Evolutionary conservation across 805 yeast genomes (phyloP), one percentile per base, ranked within the genome.

Genomic region (Wilhelminamyces savonicus): DNA sequence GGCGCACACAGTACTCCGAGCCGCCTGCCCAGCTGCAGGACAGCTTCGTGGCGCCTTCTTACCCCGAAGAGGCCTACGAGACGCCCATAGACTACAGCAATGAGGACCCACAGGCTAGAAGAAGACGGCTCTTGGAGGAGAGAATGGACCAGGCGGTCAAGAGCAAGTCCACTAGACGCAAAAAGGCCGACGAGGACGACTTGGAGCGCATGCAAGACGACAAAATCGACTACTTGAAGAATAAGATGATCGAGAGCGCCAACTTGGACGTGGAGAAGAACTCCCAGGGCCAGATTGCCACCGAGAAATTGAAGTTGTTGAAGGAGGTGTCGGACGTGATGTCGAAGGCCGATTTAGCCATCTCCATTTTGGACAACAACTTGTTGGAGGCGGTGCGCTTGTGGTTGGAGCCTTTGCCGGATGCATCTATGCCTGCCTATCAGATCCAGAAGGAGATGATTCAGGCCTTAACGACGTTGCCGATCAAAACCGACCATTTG

Each of bases 391-490:
- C 95, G 29, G 88, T 92, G 16, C 74, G 97, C 44, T 79, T 86
- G 54, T 92, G 99, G 99, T 69, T 92, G 34, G 99, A 92, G 57
- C 99, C 99, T 18, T 69, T 92, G 46, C 98, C 98, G 3, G 97
- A 94, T 66, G 95, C 94, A 26, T 85, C 96, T 8, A 69, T 92
- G 59, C 99, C 99, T n/a, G 88, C 95, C 1, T 92, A 82, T 61
- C 95, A 87, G 55, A 90, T 92, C 41, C 98, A 92, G 56, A 85
- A 82, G 54, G 88, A 82, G 32, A 61, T 92, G 44, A 83, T 92
- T 43, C 64, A 66, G 13, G 82, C 94, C 21, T 62, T 92, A 34
- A 69, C 73, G 19, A 71, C 77, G 32, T 68, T 92, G 36, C 98
- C 97, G 14, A 87, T 92, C 51, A 90, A 90, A 62, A 90, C 97